These are phyloP conservation scores for Thymus quinquecostatus DNA, from an alignment of 257 asterid species.

Conservation along the genomic window DNA sequence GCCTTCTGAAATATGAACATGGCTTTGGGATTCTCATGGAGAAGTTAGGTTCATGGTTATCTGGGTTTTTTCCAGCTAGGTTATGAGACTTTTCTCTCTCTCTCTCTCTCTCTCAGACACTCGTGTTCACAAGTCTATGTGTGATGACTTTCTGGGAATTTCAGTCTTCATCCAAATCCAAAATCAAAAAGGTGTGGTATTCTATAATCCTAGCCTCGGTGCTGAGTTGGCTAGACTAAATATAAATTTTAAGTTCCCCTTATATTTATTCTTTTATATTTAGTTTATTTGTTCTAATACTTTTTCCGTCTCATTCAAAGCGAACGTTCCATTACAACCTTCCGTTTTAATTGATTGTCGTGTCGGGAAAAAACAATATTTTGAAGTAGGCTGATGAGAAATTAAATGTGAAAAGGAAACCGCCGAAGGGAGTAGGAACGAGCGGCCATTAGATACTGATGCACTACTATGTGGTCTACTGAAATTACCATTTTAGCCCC, in stretches of 20 bases:
- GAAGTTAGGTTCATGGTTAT: background rate
- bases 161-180: background rate
- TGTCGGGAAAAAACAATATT: background rate
- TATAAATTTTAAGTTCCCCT: too few species aligned
- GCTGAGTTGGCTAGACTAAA: too few species aligned
- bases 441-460: background rate
- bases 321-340: too few species aligned
- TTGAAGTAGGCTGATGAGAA: background rate
- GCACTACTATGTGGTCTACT: background rate
- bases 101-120: too few species aligned
- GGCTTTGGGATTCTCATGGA: background rate
- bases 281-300: too few species aligned
- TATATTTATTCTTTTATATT: too few species aligned
- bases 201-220: too few species aligned
- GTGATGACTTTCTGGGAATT: too few species aligned
- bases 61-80: background rate
- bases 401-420: background rate
- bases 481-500: constrained; percentile 14
- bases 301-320: too few species aligned
- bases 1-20: constrained; percentile 1
- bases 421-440: background rate
- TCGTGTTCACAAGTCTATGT: too few species aligned
- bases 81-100: too few species aligned
- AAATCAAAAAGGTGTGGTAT: background rate
- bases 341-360: background rate